Conservation (phyloP, 495 filamentous ascomycete genomes). For the Amniculicola lignicola region DNA sequence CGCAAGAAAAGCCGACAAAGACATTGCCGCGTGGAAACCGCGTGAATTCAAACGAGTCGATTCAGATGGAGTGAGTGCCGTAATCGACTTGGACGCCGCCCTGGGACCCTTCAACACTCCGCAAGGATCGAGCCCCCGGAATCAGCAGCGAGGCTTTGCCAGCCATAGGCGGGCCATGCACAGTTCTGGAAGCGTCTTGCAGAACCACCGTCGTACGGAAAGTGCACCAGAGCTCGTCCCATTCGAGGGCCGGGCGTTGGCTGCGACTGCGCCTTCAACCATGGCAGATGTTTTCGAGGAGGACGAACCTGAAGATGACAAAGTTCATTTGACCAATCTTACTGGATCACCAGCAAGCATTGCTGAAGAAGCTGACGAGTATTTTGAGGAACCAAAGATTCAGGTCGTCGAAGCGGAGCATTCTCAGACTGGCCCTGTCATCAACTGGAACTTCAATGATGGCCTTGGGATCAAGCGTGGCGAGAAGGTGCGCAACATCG, state of each 20-base stretch:
- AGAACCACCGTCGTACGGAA: constrained; percentile 86
- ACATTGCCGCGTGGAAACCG: constrained; percentile 33
- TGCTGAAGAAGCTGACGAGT: constrained; percentile 25
- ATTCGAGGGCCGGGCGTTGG: constrained; percentile 61
- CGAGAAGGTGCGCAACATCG: constrained; percentile 38
- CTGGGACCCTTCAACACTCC: constrained; percentile 86
- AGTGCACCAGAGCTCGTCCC: constrained; percentile 87
- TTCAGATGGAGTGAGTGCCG: constrained; percentile 63
- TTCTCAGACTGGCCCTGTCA: constrained; percentile 29
- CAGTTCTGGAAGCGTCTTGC: constrained; percentile 78
- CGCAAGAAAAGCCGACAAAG: constrained; percentile 19
- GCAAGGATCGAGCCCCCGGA: constrained; percentile 37
- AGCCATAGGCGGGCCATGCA: constrained; percentile 75
- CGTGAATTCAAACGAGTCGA: constrained; percentile 49
- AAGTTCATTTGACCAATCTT: constrained; percentile 18
- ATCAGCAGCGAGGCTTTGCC: constrained; percentile 54
- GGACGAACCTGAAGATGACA: constrained; percentile 78
- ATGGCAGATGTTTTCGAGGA: constrained; percentile 94
- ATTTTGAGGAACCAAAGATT: constrained; percentile 46
- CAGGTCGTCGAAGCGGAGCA: constrained; percentile 47
- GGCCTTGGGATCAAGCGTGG: constrained; percentile 33
- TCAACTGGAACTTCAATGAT: constrained; percentile 41
- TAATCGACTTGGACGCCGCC: constrained; percentile 96
- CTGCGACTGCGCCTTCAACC: constrained; percentile 60
- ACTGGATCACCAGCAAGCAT: neutral